Conservation (phyloP, 1,284 basidiomycete genomes). For the Melanopsichium pennsylvanicum region DNA sequence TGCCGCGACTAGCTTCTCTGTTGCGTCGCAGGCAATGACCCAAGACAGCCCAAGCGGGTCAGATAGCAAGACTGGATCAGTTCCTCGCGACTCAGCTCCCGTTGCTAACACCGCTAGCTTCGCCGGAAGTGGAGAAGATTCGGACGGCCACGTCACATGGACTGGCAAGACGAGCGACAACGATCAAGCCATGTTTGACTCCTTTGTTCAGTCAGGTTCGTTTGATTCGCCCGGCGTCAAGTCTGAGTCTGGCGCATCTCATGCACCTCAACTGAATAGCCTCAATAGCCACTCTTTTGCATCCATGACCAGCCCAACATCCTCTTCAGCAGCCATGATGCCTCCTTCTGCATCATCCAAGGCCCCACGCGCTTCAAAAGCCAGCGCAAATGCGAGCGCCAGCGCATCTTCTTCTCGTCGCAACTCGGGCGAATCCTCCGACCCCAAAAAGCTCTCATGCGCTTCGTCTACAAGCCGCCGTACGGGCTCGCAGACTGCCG, state of each 20-base stretch:
- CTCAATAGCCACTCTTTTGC: conserved; percentile 24
- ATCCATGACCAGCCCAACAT: conserved; percentile 27
- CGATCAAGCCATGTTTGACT: conserved; percentile 62
- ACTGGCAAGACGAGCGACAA: conserved; percentile 32
- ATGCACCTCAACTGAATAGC: conserved; percentile 12
- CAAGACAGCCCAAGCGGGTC: conserved; percentile 41
- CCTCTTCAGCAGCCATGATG: conserved; percentile 23
- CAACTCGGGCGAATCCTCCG: conserved; percentile 44
- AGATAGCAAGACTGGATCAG: conserved; percentile 39
- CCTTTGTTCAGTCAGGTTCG: conserved; percentile 54
- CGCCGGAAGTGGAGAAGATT: conserved; percentile 43
- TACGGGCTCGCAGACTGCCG: conserved; percentile 40
- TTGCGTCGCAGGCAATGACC: conserved; percentile 23
- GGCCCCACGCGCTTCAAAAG: background rate
- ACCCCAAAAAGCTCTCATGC: conserved; percentile 27
- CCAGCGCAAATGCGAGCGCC: conserved; percentile 11
- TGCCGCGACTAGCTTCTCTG: conserved; percentile 25
- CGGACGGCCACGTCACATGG: conserved; percentile 34
- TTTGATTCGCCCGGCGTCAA: conserved; percentile 42
- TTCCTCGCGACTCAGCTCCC: conserved; percentile 3
- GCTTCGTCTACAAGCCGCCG: conserved; percentile 18
- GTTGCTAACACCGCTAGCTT: conserved; percentile 22
- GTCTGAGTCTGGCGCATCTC: conserved; percentile 5
- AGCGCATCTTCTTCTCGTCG: conserved; percentile 44
- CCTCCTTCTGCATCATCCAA: conserved; percentile 25